phyloP scores from a whole-genome alignment of 2,329 filamentous ascomycete genomes.

The Balansia obtecta region DNA sequence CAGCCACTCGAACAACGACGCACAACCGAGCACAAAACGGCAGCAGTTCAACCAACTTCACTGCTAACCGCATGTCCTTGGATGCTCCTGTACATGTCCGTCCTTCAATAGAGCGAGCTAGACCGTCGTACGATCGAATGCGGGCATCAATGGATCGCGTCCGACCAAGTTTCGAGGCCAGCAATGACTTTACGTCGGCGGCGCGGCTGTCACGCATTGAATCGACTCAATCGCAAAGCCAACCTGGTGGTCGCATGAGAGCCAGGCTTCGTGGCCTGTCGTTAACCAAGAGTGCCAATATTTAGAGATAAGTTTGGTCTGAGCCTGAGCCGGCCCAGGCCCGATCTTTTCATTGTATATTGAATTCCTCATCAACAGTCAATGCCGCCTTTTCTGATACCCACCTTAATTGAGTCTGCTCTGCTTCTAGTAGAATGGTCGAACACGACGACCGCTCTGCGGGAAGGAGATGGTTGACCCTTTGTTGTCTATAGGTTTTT shows the following conservation, averaged over 20 bases:
- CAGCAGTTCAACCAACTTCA: conserved; percentile 89
- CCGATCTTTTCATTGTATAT: conserved; percentile 16
- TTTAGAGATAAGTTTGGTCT: conserved; percentile 18
- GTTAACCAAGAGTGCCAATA: conserved; percentile 27
- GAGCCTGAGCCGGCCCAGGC: conserved; percentile 4
- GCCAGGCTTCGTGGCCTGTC: conserved; percentile 30
- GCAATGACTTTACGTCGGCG: conserved; percentile 83
- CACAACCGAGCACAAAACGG: conserved; percentile 81
- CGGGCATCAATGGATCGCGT: conserved; percentile 78
- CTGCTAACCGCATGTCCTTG: conserved; percentile 49
- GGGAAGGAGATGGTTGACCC: neutral
- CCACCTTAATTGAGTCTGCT: neutral
- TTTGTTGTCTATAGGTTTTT: conserved; percentile 19
- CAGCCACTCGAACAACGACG: conserved; percentile 60
- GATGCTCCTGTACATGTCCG: conserved; percentile 22
- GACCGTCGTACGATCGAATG: conserved; percentile 81
- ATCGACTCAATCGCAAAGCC: conserved; percentile 44
- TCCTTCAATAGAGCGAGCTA: conserved; percentile 52
- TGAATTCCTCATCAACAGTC: conserved; percentile 2
- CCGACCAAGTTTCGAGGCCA: conserved; percentile 73
- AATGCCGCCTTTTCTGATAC: neutral
- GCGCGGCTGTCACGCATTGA: conserved; percentile 76
- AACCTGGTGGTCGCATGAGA: conserved; percentile 16
- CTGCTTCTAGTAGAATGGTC: neutral
- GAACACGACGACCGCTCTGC: neutral